Conservation (phyloP, 2,329 filamentous ascomycete genomes). For the Dactylellina parvicollis region DNA sequence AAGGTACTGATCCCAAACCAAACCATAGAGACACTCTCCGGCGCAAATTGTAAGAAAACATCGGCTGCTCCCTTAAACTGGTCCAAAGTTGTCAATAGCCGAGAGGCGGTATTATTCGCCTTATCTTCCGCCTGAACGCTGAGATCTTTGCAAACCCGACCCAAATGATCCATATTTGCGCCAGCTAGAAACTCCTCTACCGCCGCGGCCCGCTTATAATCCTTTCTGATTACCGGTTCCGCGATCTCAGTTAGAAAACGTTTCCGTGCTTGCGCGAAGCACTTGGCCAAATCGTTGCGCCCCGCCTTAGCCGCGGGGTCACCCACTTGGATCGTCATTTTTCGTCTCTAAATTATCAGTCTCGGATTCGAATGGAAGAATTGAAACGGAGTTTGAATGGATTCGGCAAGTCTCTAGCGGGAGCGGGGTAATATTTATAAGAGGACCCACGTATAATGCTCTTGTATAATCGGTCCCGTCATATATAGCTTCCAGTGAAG, state of each 20-base stretch:
- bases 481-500: too few species aligned
- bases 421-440: neutral
- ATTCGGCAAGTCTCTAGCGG: neutral
- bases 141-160: constrained; percentile 18
- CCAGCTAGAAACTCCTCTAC: constrained; percentile 14
- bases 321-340: too few species aligned
- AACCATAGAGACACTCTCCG: constrained; percentile 46
- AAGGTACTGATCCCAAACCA: constrained; percentile 44
- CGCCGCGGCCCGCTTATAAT: neutral
- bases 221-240: neutral
- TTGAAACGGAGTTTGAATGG: neutral
- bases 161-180: constrained; percentile 15
- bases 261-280: constrained; percentile 30
- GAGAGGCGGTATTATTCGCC: constrained; percentile 35
- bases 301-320: too few species aligned
- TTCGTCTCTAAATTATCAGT: neutral
- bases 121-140: constrained; percentile 40
- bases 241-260: constrained; percentile 7
- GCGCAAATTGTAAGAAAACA: constrained; percentile 36
- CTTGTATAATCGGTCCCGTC: neutral
- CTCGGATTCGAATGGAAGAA: neutral
- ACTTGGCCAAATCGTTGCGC: constrained; percentile 6
- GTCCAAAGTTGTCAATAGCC: constrained; percentile 28
- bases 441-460: neutral
- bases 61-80: constrained; percentile 24